A percentile compares a stretch with the other conserved stretches of the same genome.
phyloP scores from a whole-genome alignment of 2,329 filamentous ascomycete species.

The Xylogone sp. region DNA sequence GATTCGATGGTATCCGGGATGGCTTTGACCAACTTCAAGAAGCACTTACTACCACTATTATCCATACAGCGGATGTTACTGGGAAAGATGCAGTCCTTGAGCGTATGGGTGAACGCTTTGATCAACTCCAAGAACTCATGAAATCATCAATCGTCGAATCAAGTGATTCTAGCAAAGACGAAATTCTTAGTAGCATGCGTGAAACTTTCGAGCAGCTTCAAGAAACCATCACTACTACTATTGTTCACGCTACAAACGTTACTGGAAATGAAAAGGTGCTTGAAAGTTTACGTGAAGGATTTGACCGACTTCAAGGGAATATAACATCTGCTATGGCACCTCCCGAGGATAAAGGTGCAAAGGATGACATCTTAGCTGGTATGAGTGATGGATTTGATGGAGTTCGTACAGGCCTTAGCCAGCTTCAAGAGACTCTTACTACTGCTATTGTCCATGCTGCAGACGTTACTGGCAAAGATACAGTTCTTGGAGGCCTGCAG shows the following conservation, averaged over 20 bases:
- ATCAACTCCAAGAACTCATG: conserved; percentile 40
- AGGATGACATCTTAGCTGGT: conserved; percentile 64
- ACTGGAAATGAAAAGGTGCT: conserved; percentile 53
- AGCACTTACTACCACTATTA: conserved; percentile 47
- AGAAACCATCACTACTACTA: conserved; percentile 48
- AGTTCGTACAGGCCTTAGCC: conserved; percentile 70
- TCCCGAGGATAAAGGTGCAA: conserved; percentile 60
- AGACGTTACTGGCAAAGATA: conserved; percentile 68
- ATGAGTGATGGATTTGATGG: conserved; percentile 69
- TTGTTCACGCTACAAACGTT: conserved; percentile 41
- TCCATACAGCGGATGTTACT: conserved; percentile 38
- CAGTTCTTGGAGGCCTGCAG: conserved; percentile 68
- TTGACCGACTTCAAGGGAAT: neutral
- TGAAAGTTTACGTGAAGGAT: conserved; percentile 33
- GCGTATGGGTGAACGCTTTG: conserved; percentile 69
- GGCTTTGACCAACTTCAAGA: conserved; percentile 64
- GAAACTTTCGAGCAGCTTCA: conserved; percentile 62
- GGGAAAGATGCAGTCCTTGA: conserved; percentile 69
- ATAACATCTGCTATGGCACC: conserved; percentile 61
- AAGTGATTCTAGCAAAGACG: conserved; percentile 68
- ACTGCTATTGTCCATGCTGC: conserved; percentile 70
- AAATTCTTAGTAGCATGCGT: conserved; percentile 68
- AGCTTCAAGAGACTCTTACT: conserved; percentile 13
- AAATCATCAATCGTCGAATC: conserved; percentile 45
- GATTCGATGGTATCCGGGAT: conserved; percentile 53